Base-by-base conservation (phyloP, 306 rosid genomes). In the Cicer arietinum region DNA sequence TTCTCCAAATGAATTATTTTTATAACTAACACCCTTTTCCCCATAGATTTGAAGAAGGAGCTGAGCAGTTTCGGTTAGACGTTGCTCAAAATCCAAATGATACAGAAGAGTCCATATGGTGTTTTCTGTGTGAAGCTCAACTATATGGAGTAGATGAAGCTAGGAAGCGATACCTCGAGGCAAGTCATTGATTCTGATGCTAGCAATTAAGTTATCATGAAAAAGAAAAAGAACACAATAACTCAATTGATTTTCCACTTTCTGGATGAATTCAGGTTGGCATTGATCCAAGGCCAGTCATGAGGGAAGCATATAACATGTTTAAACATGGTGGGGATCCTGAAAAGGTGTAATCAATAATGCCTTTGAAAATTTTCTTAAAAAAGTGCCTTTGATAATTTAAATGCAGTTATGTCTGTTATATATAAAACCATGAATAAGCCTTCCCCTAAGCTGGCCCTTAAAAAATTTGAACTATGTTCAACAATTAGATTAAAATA, bases 41-140 rank as follows among this genome's bases (percentile, higher is more conserved):
- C 10, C 10, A 13, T 80, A 91, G 97, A 79, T 88, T 90, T 79
- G 92, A 86, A 78, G 97, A 91, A 75, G 98, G 94, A 68, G 97
- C 97, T 46, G 91, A 90, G 82, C 98, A 94, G 86, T 94, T 94
- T 71, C 89, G 96, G 53, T 74, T 94, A 85, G 98, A 94, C 76
- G 93, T 90, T 79, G 97, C 97, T 2, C 98, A 90, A 62, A 94
- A 90, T 78, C 97, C 98, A 44, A 94, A 91, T 80, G 97, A 94
- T 51, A 94, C 94, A 0, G 98, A 91, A 75, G 98, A 91, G 79
- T 91, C 98, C 65, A 94, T 91, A 64, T 94, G 97, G 96, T 94
- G 96, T 76, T 94, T 86, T 87, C 87, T 94, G 35, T 94, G 97
- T 79, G 97, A 91, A 86, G 94, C 98, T 83, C 96, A 87, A 64